Evolutionary conservation across 169 alveolate genomes (phyloP), one percentile per base, ranked within the genome.

Genomic region (Ichthyophthirius multifiliis): DNA sequence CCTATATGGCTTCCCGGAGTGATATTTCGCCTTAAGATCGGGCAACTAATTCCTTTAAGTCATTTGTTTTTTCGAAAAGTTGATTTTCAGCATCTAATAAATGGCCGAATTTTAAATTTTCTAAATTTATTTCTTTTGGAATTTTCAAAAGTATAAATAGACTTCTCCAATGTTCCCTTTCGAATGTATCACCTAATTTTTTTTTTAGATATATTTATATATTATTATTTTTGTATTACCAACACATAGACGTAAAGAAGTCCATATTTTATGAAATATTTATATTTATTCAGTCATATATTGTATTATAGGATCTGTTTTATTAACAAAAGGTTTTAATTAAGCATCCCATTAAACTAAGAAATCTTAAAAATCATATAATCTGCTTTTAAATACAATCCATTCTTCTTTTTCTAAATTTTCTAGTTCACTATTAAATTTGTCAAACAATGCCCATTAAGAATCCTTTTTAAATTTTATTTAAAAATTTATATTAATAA

Each of bases 21-120:
- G 97, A 89, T 2, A 97, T 94, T 87, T 97, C 99, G 20, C 99
- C 99, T 83, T 95, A 90, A 18, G 99, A 98, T 82, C 98, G 82
- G 32, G 97, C 97, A 31, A 90, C 87, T 39, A 95, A 90, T 48
- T 97, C 98, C 85, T 94, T 95, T 23, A 97, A 87, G 31, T 93
- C 94, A 64, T 88, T 89, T 43, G 77, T 87, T 48, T 91, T 94
- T 39, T 86, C 92, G 1, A 94, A 76, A 46, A 97, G 67, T 30
- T 74, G 16, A 7, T 88, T 92, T 43, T 90, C 89, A n/a, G 86
- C 81, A 48, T 88, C 96, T n/a, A 96, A 73, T 62, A 94, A 87
- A 82, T 94, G 89, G 5, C 85, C 82, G 86, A 96, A 92, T 84
- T 83, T 89, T 71, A 96, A 78, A 67, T 90, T 94, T 48, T 96